These are phyloP conservation scores for Rhizophora apiculata DNA, from an alignment of 345 rosid species.

Conservation along the genomic window DNA sequence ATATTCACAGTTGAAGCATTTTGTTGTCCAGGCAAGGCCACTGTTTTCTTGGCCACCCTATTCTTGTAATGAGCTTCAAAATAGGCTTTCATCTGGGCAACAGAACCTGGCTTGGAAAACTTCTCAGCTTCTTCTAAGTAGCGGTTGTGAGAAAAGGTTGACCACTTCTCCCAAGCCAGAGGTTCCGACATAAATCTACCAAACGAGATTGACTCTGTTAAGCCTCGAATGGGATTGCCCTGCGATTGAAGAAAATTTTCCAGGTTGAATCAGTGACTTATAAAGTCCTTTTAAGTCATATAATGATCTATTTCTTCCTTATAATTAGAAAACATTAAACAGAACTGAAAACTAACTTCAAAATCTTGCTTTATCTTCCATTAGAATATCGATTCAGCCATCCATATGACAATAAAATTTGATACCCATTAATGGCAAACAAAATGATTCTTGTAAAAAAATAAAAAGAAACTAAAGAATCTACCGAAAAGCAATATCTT, in stretches of 20 bases:
- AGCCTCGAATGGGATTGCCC: constrained; percentile 55
- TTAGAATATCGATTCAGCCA: too few species aligned
- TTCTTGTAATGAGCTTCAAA: constrained; percentile 85
- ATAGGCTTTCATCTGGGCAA: constrained; percentile 84
- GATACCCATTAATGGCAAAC: too few species aligned
- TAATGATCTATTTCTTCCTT: background rate
- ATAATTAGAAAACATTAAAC: too few species aligned
- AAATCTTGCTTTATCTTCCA: too few species aligned
- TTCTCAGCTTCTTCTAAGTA: constrained; percentile 86
- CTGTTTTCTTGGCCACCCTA: constrained; percentile 62
- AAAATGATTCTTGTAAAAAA: too few species aligned
- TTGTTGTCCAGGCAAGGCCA: constrained; percentile 36
- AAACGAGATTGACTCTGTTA: constrained; percentile 76
- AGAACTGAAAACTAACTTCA: too few species aligned
- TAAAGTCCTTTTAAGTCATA: background rate
- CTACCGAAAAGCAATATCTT: too few species aligned
- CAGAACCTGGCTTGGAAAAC: constrained; percentile 79
- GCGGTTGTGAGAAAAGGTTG: constrained; percentile 84
- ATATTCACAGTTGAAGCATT: constrained; percentile 11
- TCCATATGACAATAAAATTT: too few species aligned
- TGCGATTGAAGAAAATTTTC: constrained; percentile 26
- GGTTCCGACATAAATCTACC: constrained; percentile 85
- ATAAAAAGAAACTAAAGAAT: too few species aligned
- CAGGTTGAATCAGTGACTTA: background rate
- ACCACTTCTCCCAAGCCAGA: constrained; percentile 87